Evolutionary conservation across 2,329 filamentous ascomycete genomes (phyloP).

Genomic region (Microcera coccophila): DNA sequence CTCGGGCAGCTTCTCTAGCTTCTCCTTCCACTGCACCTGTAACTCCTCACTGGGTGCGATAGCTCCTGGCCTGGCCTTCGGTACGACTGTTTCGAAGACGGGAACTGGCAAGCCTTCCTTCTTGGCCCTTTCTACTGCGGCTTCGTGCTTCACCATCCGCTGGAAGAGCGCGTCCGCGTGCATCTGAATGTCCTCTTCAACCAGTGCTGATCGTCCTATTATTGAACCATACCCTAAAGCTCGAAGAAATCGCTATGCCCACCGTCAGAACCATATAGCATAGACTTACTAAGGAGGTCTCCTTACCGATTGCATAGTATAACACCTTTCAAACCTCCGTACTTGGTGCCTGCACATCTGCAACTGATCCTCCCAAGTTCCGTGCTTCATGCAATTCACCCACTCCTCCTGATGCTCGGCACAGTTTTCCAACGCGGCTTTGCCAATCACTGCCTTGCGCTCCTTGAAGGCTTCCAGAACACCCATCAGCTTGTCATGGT

Average conservation of each 20-base stretch:
- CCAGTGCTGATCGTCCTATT: constrained; percentile 57
- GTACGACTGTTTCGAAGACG: constrained; percentile 55
- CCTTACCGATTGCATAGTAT: constrained; percentile 76
- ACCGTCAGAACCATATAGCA: not conserved
- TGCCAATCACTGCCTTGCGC: constrained; percentile 71
- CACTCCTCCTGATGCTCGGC: constrained; percentile 80
- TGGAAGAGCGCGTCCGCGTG: constrained; percentile 90
- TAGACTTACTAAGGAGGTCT: not conserved
- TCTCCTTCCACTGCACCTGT: constrained; percentile 49
- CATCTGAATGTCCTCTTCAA: constrained; percentile 90
- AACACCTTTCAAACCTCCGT: constrained; percentile 77
- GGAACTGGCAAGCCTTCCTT: constrained; percentile 56
- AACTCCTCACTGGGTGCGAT: constrained; percentile 42
- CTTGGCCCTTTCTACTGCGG: constrained; percentile 65
- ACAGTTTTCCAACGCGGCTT: constrained; percentile 89
- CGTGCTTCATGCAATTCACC: constrained; percentile 74
- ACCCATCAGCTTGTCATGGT: constrained; percentile 75
- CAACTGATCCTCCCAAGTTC: constrained; percentile 62
- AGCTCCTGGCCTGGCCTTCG: constrained; percentile 25
- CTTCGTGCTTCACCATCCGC: constrained; percentile 79
- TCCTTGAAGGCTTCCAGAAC: constrained; percentile 82
- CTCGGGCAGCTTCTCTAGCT: constrained; percentile 54
- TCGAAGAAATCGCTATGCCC: constrained; percentile 73
- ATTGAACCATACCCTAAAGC: constrained; percentile 80
- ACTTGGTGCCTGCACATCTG: constrained; percentile 81